Evolutionary conservation across 176 grass and related monocot species (phyloP), one percentile per base, ranked within the genome.

Genomic region (Musa itinerans): DNA sequence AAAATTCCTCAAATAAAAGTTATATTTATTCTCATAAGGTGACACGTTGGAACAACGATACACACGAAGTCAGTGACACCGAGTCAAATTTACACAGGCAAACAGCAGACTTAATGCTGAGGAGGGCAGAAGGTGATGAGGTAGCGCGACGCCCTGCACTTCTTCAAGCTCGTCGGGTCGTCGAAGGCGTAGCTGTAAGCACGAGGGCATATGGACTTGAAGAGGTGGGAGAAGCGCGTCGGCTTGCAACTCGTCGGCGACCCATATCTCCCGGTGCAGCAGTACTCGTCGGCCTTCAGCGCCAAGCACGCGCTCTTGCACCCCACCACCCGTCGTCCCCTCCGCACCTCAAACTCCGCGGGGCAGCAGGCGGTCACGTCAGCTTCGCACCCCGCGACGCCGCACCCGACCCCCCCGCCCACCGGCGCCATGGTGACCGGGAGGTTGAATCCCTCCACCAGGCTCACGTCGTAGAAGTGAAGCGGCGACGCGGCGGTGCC

Each of bases 71-170:
- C 29, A 4, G 29, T 34, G 29, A 34, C 29, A 34, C 29, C 29
- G 29, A 34, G 29, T 43, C 34, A 43, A 43, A 43, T 43, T 43
- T 43, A 43, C 34, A 43, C 34, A 43, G 34, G 4, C 34, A 43
- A 43, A 6, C 34, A 43, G 34, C 34, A 43, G 34, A 57, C 63
- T 65, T 50, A 70, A 11, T 70, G 55, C 9, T 13, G 8, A 54
- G 94, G 84, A 1, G 94, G 94, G 82, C 90, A 98, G 86, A 98
- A 98, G 52, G 94, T 97, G 71, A 97, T 90, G 65, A 97, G 83
- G 69, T 97, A 97, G 13, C 90, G 59, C 5, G 24, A 82, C 10
- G 94, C 94, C 82, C 78, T 89, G 84, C 94, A 97, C 15, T 76
- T 92, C 76, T 97, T 93, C 50, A 97, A 83, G 22, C 90, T 91